Base-by-base conservation (phyloP, 2,329 filamentous ascomycete genomes). In the Colletotrichum ledebouriae region DNA sequence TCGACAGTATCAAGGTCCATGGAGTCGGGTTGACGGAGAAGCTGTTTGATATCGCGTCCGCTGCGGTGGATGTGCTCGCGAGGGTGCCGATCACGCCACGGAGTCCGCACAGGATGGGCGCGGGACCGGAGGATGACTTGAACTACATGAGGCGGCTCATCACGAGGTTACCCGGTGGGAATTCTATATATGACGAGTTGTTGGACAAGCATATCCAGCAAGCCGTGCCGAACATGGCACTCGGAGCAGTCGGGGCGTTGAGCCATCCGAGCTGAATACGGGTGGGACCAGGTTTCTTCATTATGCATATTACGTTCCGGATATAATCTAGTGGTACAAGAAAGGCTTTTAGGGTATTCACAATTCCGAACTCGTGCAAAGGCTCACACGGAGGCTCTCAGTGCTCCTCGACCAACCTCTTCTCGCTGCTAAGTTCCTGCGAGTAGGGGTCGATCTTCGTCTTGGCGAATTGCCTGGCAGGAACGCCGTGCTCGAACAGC, bases 11-110 rank as follows among this genome's bases (percentile, higher is more conserved):
- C 61, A 77, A 75, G 20, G 77, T 84, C 0, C 82, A 84, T 11
- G 82, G 82, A 0, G 80, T 81, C 10, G 82, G 82, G 0, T 70
- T 84, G n/a, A 84, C 82, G 0, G 82, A 84, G 63, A 84, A 84
- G 68, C 70, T 84, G 0, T 84, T 82, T 46, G 82, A 84, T 41
- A 77, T 84, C 29, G 81, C 81, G 0, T 83, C 79, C 0, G 78
- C 81, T 0, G 79, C 83, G 1, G 78, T 82, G 1, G 82, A 84
- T 53, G 82, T 84, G 2, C 71, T 84, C 1, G 81, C 82, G 0
- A 76, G 80, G 0, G 77, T 84, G 0, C 82, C 82, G 0, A 73
- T 77, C 4, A 70, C 71, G n/a, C 73, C 74, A 0, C 70, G 73
- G 29, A 77, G 69, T 12, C 73, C 71, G 9, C 76, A 74, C 37